Percentiles rank a stretch among this genome's conserved stretches.
Conservation (phyloP, 768 basidiomycete genomes). For the Mrakia hoshinonis region DNA sequence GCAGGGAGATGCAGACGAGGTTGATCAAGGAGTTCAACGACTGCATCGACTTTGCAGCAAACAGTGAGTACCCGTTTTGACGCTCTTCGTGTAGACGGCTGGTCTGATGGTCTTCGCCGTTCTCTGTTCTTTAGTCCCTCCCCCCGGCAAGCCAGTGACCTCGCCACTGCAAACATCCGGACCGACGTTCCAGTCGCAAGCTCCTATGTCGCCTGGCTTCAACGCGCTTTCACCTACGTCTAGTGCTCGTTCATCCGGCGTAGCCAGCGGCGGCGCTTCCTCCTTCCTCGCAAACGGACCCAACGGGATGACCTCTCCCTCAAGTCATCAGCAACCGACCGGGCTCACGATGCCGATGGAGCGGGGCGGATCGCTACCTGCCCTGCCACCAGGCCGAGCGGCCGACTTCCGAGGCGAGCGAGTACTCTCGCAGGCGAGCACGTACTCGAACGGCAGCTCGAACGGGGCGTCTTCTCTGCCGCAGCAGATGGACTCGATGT, state of each 20-base stretch:
- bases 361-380: neutral
- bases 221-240: neutral
- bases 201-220: constrained; percentile 11
- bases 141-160: neutral
- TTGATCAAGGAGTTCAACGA: constrained; percentile 66
- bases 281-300: constrained; percentile 1
- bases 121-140: neutral
- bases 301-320: neutral
- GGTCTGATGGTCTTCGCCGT: neutral
- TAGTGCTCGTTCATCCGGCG: neutral
- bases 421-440: constrained; percentile 21
- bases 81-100: too few species aligned
- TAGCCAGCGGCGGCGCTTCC: neutral
- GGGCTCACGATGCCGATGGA: neutral
- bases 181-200: neutral
- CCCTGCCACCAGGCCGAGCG: constrained; percentile 6
- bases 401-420: constrained; percentile 1
- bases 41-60: constrained; percentile 70
- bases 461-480: neutral
- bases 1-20: constrained; percentile 52
- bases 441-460: constrained; percentile 25
- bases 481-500: constrained; percentile 26
- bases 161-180: neutral
- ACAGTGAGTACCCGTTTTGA: constrained; percentile 48
- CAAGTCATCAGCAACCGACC: neutral